Base-by-base conservation (phyloP, 768 basidiomycete genomes). In the Mycena belliarum region DNA sequence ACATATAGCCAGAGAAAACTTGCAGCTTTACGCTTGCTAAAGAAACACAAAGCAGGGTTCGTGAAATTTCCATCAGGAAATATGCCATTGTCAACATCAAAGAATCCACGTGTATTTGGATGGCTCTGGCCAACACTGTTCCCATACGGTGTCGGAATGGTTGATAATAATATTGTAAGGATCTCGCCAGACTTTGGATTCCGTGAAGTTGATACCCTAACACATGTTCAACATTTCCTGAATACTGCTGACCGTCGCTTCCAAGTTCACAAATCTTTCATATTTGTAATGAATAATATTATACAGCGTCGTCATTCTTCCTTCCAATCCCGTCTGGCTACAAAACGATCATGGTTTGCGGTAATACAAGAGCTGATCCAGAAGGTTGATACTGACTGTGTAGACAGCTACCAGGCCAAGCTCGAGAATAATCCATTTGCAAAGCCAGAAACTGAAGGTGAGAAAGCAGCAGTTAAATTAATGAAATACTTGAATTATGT, bases 51-150 rank as follows among this genome's bases (percentile, higher is more conserved):
- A 28, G 33, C 35, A 0, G 35, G 38, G 9, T 66, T 59, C 55
- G 48, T 67, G 23, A 65, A 66, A 35, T 65, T 63, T 38, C 59
- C 60, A 2, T 59, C 60, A 2, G 61, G 59, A 14, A 28, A 23
- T 25, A 53, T 24, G 4, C 66, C 66, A 16, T 35, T 59, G n/a
- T 38, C 57, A 14, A 63, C 64, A 21, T 37, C 32, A 20, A 47
- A 65, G 4, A 64, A 65, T 49, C 64, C 66, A 1, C 37, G 40
- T 7, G 45, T 67, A 24, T 67, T 42, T 50, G 61, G 58, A 10
- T 48, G 35, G 26, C 35, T 67, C n/a, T 67, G 58, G 55, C 66
- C 66, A 33, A 65, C 64, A 21, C 52, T 67, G 10, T 66, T 66
- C 23, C 65, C 65, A 28, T 66, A 63, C 24, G 65, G 65, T 23